Percentiles rank a stretch among this genome's conserved stretches.
phyloP scores from a whole-genome alignment of 2,329 filamentous ascomycete genomes.

The Fusarium irregulare region DNA sequence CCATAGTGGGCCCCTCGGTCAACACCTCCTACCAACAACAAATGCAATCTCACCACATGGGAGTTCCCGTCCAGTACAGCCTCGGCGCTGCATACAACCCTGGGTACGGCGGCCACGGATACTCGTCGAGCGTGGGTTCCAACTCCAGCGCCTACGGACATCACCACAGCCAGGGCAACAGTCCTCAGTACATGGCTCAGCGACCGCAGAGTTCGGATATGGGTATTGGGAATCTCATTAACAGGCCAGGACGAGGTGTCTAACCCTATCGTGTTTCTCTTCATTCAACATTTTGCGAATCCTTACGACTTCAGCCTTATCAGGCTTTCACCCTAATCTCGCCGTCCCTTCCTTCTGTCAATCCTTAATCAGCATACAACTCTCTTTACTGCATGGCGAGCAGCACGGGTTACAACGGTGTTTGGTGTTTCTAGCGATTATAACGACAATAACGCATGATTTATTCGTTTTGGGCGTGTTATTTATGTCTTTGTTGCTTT shows the following conservation, averaged over 20 bases:
- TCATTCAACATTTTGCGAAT: not conserved
- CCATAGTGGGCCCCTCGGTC: constrained; percentile 54
- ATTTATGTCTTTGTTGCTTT: constrained; percentile 12
- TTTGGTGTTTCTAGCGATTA: constrained; percentile 36
- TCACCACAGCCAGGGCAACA: constrained; percentile 52
- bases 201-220: constrained; percentile 68
- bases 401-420: constrained; percentile 28
- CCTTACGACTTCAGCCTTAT: not conserved
- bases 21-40: constrained; percentile 49
- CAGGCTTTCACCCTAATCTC: constrained; percentile 8
- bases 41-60: constrained; percentile 43
- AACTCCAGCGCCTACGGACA: constrained; percentile 52
- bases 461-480: constrained; percentile 24
- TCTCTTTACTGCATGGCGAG: constrained; percentile 40
- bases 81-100: constrained; percentile 38
- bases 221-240: constrained; percentile 70
- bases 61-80: constrained; percentile 41
- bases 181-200: constrained; percentile 60
- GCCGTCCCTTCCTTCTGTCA: constrained; percentile 41
- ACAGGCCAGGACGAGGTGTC: constrained; percentile 56
- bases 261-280: not conserved
- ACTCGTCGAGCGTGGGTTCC: constrained; percentile 67
- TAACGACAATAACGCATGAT: constrained; percentile 40
- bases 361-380: constrained; percentile 21
- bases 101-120: constrained; percentile 54